Conservation (phyloP, 352 stramenopile species). For the Globisporangium polare region DNA sequence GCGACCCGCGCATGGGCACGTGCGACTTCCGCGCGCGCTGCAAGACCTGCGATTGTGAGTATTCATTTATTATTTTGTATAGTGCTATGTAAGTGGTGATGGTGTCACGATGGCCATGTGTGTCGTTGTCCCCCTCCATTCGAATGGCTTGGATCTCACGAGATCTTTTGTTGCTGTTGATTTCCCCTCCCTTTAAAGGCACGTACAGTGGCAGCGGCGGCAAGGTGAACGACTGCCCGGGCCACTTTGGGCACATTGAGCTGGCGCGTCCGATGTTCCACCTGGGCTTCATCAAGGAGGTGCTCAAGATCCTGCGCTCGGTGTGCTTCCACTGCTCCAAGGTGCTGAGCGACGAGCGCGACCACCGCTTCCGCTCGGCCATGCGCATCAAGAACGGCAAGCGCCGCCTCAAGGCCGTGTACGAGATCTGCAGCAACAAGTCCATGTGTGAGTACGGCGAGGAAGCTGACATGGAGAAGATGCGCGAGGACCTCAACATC, state of each 20-base stretch:
- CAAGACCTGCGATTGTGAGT: constrained; percentile 90
- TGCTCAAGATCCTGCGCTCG: constrained; percentile 91
- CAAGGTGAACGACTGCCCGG: constrained; percentile 96
- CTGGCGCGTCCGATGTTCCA: constrained; percentile 97
- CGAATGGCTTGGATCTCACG: neutral
- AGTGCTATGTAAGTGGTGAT: neutral
- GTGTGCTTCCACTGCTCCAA: constrained; percentile 98
- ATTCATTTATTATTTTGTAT: neutral
- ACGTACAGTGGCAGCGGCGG: constrained; percentile 89
- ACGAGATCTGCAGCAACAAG: constrained; percentile 92
- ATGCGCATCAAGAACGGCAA: constrained; percentile 90
- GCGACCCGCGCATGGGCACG: constrained; percentile 97
- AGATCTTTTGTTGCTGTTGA: neutral
- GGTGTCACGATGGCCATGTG: neutral
- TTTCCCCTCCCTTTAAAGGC: constrained; percentile 16
- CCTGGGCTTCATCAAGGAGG: constrained; percentile 96
- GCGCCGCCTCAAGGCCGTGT: constrained; percentile 92
- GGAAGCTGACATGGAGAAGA: constrained; percentile 86
- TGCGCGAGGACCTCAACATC: constrained; percentile 85
- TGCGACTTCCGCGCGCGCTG: constrained; percentile 86
- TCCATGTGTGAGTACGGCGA: constrained; percentile 85
- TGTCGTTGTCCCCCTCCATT: neutral
- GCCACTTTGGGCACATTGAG: constrained; percentile 99
- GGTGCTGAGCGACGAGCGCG: constrained; percentile 91
- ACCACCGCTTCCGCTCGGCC: constrained; percentile 72